phyloP scores from a whole-genome alignment of 257 asterid species.

The Solanum chaucha region DNA sequence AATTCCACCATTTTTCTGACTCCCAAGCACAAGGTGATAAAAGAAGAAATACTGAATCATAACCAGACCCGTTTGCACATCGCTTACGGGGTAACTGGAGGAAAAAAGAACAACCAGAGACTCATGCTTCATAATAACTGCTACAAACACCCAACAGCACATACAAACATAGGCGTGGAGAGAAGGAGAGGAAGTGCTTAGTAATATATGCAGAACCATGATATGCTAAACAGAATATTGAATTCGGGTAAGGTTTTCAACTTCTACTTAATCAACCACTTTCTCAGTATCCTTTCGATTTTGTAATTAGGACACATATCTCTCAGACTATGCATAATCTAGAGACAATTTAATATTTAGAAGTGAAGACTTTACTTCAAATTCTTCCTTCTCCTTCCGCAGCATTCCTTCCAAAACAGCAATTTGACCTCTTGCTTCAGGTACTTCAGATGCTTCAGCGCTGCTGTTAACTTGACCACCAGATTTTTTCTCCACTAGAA shows the following conservation, averaged over 20 bases:
- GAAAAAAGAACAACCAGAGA: neutral
- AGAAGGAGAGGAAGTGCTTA: neutral
- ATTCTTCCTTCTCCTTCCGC: constrained; percentile 76
- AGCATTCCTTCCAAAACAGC: constrained; percentile 55
- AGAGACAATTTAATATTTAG: neutral
- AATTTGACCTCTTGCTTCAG: constrained; percentile 48
- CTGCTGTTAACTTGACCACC: constrained; percentile 19
- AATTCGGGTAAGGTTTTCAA: neutral
- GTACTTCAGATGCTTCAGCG: constrained; percentile 22
- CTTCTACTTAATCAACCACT: neutral
- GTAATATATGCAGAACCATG: neutral
- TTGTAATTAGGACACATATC: neutral
- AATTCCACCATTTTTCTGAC: neutral
- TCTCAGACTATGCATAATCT: neutral
- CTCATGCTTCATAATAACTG: neutral
- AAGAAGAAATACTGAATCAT: neutral
- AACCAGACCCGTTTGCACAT: neutral
- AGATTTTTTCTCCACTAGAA: constrained; percentile 33
- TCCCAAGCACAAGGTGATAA: neutral
- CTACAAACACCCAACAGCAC: neutral
- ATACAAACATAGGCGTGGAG: neutral
- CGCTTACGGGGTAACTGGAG: neutral
- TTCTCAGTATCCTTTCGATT: neutral
- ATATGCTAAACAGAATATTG: neutral
- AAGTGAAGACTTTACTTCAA: constrained; percentile 41